phyloP scores from a whole-genome alignment of 1,139 yeast genomes.

The Blastobotrys serpentis region DNA sequence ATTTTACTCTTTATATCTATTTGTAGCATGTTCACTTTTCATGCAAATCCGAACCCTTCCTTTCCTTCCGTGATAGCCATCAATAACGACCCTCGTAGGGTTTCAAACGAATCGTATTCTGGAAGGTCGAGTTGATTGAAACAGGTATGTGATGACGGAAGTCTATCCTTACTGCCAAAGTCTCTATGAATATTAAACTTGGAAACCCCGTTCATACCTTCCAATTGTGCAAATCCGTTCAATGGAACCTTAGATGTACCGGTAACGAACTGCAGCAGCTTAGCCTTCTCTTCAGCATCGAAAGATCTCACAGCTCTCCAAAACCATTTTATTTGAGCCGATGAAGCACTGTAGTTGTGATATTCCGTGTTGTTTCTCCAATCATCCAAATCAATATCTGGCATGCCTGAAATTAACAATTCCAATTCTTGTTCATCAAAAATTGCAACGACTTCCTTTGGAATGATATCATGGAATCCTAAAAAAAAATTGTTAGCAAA shows the following conservation, averaged over 20 bases:
- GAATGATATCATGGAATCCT: slow-evolving; percentile 90
- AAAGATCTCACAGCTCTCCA: slow-evolving; percentile 98
- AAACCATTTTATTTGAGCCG: slow-evolving; percentile 92
- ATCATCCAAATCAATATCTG: slow-evolving; percentile 92
- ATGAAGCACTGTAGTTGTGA: slow-evolving; percentile 78
- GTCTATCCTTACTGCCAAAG: slow-evolving; percentile 78
- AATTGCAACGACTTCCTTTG: slow-evolving; percentile 80
- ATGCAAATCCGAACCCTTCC: slow-evolving; percentile 92
- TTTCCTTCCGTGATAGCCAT: slow-evolving; percentile 92
- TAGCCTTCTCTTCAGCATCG: slow-evolving; percentile 92
- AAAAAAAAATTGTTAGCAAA: slow-evolving; percentile 12
- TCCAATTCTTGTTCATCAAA: slow-evolving; percentile 97
- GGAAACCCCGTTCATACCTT: slow-evolving; percentile 84
- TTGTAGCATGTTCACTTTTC: slow-evolving; percentile 8
- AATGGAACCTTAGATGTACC: slow-evolving; percentile 97
- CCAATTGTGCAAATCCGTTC: slow-evolving; percentile 86
- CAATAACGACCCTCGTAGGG: slow-evolving; percentile 74
- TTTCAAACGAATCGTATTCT: slow-evolving; percentile 85
- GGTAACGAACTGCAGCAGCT: slow-evolving; percentile 89
- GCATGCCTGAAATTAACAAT: slow-evolving; percentile 87
- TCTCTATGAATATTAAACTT: slow-evolving; percentile 90
- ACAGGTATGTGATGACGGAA: slow-evolving; percentile 96
- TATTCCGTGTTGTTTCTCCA: slow-evolving; percentile 89
- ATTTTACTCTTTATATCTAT: background rate
- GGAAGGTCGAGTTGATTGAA: slow-evolving; percentile 95